A percentile compares a stretch with the other conserved stretches of the same genome.
These are phyloP conservation scores for Pseudogymnoascus sp. DNA, from an alignment of 2,329 filamentous ascomycete genomes.

Conservation along the genomic window DNA sequence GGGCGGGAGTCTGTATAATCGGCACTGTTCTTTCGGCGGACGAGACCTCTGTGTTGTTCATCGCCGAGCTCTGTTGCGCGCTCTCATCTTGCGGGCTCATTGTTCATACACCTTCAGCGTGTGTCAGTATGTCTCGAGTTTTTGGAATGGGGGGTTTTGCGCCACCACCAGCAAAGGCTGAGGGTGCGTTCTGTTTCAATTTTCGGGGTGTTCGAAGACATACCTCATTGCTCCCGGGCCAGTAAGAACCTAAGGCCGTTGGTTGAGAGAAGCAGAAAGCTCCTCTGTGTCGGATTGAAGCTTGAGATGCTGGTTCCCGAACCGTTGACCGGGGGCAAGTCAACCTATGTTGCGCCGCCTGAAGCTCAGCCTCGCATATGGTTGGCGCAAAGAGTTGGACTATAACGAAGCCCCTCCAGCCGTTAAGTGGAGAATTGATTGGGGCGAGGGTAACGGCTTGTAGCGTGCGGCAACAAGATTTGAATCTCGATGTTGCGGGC, in stretches of 20 bases:
- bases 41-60: constrained; percentile 20
- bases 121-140: constrained; percentile 13
- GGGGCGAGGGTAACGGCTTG: constrained; percentile 6
- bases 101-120: constrained; percentile 22
- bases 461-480: not conserved
- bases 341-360: constrained; percentile 14
- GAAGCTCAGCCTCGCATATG: constrained; percentile 22
- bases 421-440: not conserved
- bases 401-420: constrained; percentile 1
- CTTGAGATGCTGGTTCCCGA: constrained; percentile 22
- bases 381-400: constrained; percentile 5
- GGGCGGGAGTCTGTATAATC: constrained; percentile 47
- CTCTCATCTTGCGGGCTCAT: constrained; percentile 25
- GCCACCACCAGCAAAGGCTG: constrained; percentile 1
- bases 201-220: constrained; percentile 10
- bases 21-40: constrained; percentile 38
- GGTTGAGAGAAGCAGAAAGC: constrained; percentile 13
- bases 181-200: not conserved
- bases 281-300: constrained; percentile 19
- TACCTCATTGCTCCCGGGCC: constrained; percentile 24
- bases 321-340: constrained; percentile 16
- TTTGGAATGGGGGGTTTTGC: constrained; percentile 7
- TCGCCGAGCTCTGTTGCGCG: constrained; percentile 21
- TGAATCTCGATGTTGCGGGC: not conserved
- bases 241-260: constrained; percentile 10